Evolutionary conservation across 768 basidiomycete genomes (phyloP).

Genomic region (Lactifluus hygrophoroides): DNA sequence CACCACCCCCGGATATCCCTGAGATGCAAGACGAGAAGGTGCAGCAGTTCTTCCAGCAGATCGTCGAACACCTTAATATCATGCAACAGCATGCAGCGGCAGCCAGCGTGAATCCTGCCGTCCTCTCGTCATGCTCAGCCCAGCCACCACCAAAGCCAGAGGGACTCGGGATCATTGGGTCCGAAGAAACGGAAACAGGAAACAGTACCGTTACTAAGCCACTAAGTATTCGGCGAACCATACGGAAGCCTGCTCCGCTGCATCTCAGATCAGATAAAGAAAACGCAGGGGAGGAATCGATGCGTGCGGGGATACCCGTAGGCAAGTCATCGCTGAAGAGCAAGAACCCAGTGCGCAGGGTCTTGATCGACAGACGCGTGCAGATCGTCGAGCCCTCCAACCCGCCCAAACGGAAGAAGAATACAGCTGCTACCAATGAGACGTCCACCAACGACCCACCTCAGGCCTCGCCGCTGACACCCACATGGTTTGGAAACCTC

Average conservation of each 20-base stretch:
- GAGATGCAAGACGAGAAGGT: slow-evolving; percentile 67
- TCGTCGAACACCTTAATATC: slow-evolving; percentile 68
- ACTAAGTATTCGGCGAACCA: slow-evolving; percentile 32
- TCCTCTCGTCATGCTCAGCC: not conserved
- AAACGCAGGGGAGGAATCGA: slow-evolving; percentile 30
- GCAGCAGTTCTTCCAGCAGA: slow-evolving; percentile 79
- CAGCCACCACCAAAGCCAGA: not conserved
- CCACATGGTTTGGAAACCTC: slow-evolving; percentile 77
- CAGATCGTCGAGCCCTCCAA: slow-evolving; percentile 45
- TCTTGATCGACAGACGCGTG: slow-evolving; percentile 31
- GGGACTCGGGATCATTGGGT: slow-evolving; percentile 8
- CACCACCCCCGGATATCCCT: slow-evolving; percentile 48
- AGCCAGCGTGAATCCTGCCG: not conserved
- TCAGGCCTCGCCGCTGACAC: slow-evolving; percentile 36
- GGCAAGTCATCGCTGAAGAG: slow-evolving; percentile 39
- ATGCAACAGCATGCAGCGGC: slow-evolving; percentile 48
- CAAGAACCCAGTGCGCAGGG: slow-evolving; percentile 21
- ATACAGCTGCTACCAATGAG: slow-evolving; percentile 19
- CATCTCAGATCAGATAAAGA: slow-evolving; percentile 46
- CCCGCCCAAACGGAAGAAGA: slow-evolving; percentile 29
- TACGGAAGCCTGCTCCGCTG: slow-evolving; percentile 15
- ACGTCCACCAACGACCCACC: slow-evolving; percentile 28
- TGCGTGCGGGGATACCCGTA: slow-evolving; percentile 1
- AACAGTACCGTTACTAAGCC: slow-evolving; percentile 31
- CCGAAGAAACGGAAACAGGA: slow-evolving; percentile 5